Evolutionary conservation across 352 stramenopile genomes (phyloP).

Genomic region (Phytophthora tubulina): DNA sequence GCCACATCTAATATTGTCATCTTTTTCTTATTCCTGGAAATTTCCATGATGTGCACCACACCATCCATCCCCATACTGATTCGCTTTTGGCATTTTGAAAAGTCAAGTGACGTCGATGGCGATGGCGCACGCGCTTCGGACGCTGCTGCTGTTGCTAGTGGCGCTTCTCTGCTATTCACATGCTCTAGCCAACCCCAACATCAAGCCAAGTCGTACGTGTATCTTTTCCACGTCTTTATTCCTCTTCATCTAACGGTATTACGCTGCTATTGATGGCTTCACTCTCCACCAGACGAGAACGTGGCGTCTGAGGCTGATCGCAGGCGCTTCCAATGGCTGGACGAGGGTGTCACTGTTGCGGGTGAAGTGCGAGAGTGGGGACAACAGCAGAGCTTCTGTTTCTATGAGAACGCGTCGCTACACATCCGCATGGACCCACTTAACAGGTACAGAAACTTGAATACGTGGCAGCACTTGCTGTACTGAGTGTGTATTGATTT

Average conservation of each 20-base stretch:
- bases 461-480: slow-evolving; percentile 14
- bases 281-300: slow-evolving; percentile 25
- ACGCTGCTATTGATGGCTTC: slow-evolving; percentile 1
- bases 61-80: slow-evolving; percentile 30
- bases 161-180: slow-evolving; percentile 30
- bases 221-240: not conserved
- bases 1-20: not conserved
- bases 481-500: slow-evolving; percentile 9
- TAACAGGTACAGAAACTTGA: slow-evolving; percentile 55
- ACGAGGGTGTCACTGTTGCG: slow-evolving; percentile 55
- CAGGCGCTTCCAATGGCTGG: slow-evolving; percentile 60
- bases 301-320: slow-evolving; percentile 42
- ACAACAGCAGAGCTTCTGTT: slow-evolving; percentile 76
- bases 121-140: slow-evolving; percentile 42
- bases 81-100: slow-evolving; percentile 55
- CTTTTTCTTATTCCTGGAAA: slow-evolving; percentile 14
- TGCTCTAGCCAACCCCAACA: not conserved
- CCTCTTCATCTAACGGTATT: slow-evolving; percentile 7
- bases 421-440: slow-evolving; percentile 75
- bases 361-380: slow-evolving; percentile 63
- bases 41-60: slow-evolving; percentile 14
- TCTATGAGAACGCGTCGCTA: slow-evolving; percentile 80
- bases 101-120: slow-evolving; percentile 39
- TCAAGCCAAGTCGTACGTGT: slow-evolving; percentile 17
- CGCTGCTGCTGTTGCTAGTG: slow-evolving; percentile 17